A percentile compares a stretch with the other conserved stretches of the same genome.
These are phyloP conservation scores for Tolypocladium inflatum DNA, from an alignment of 2,329 filamentous ascomycete species.

Conservation along the genomic window DNA sequence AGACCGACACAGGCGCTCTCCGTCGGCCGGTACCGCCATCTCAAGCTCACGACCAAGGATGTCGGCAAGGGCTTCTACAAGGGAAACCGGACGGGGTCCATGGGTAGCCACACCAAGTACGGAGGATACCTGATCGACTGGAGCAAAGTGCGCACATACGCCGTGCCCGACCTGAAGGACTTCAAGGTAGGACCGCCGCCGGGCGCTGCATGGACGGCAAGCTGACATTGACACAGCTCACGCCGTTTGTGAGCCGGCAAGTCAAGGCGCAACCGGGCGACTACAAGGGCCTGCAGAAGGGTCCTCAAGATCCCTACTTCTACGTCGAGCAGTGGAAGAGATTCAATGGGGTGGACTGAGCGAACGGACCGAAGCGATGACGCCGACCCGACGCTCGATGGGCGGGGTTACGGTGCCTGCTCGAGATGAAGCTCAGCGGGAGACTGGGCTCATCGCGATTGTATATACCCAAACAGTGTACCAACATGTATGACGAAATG, in stretches of 20 bases:
- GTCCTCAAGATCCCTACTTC: slow-evolving; percentile 49
- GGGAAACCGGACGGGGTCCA: slow-evolving; percentile 79
- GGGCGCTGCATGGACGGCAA: neutral
- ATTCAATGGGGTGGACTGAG: slow-evolving; percentile 53
- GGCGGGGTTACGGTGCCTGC: neutral
- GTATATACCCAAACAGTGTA: slow-evolving; percentile 22
- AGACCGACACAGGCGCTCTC: slow-evolving; percentile 59
- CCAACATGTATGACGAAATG: slow-evolving; percentile 20
- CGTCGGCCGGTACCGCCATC: slow-evolving; percentile 59
- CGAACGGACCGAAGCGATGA: neutral
- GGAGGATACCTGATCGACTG: slow-evolving; percentile 81
- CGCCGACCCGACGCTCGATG: neutral
- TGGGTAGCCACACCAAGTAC: slow-evolving; percentile 75
- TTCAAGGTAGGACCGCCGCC: slow-evolving; percentile 55
- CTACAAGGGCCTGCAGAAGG: slow-evolving; percentile 41
- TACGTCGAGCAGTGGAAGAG: slow-evolving; percentile 60
- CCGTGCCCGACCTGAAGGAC: slow-evolving; percentile 60
- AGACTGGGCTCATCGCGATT: slow-evolving; percentile 10
- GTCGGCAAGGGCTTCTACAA: slow-evolving; percentile 95
- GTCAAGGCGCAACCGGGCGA: slow-evolving; percentile 43
- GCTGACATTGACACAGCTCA: slow-evolving; percentile 47
- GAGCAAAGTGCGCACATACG: slow-evolving; percentile 83
- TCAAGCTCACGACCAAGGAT: slow-evolving; percentile 83
- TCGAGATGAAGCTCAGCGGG: neutral
- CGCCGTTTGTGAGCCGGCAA: slow-evolving; percentile 63